Base-by-base conservation (phyloP, 2,329 filamentous ascomycete genomes). In the Scedosporium apiospermum region DNA sequence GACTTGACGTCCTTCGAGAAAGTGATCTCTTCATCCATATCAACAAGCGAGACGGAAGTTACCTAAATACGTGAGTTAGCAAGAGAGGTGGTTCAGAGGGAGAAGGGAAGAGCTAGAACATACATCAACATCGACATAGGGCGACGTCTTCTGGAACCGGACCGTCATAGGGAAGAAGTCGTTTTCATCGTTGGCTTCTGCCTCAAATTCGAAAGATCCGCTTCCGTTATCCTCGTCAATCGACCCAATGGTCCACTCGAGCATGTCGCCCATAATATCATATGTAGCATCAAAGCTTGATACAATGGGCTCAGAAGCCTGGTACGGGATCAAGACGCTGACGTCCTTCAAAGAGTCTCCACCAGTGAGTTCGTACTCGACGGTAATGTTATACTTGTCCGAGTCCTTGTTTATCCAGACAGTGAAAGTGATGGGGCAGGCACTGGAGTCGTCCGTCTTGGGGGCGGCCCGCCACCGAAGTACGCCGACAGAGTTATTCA, bases 161-260 rank as follows among this genome's bases (percentile, higher is more conserved):
- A 98, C 87, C 62, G 85, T 88, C 93, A 99, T 98, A 1, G 95
- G 95, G 86, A 99, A 99, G 79, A 98, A 98, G 69, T 97, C 93
- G 63, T 91, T 88, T 72, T 98, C 95, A 67, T 93, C 90, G 62
- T 87, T 85, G 10, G 90, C 90, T 73, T 90, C 87, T 1, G 92
- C 91, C 76, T 98, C 95, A 68, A 99, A 98, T 74, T 99, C 95
- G 71, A 99, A 98, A 57, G 90, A 88, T 18, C 95, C 95, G 49
- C 81, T 92, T 18, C 87, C 78, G 72, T 95, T 96, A 63, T 88
- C 88, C 60, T 91, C 88, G 70, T 93, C 89, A 49, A 98, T 87
- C 4, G 86, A 84, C 65, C 95, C 93, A 69, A 99, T 90, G 51
- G 88, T 89, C 95, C 95, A 99, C 73, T 98, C 93, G 63, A 99